Conservation (phyloP, 2,329 filamentous ascomycete species). For the Colletotrichum higginsianum region DNA sequence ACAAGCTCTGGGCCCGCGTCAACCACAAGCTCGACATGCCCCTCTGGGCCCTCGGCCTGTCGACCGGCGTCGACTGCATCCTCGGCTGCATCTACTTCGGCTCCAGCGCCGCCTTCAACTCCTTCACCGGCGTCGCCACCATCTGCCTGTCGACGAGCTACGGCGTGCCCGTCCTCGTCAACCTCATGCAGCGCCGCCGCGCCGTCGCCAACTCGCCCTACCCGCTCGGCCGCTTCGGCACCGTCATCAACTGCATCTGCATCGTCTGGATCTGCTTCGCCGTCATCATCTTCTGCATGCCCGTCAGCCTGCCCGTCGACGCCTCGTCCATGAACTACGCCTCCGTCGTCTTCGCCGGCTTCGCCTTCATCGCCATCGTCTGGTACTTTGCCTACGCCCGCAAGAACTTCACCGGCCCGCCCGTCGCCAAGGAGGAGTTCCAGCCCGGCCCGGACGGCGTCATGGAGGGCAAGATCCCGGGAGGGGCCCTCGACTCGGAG, state of each 20-base stretch:
- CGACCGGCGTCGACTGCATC: slow-evolving; percentile 77
- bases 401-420: slow-evolving; percentile 75
- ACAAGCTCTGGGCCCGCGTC: slow-evolving; percentile 76
- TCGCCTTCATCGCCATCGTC: slow-evolving; percentile 69
- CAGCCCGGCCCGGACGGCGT: slow-evolving; percentile 38
- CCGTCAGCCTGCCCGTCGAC: slow-evolving; percentile 71
- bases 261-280: slow-evolving; percentile 80
- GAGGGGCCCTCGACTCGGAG: slow-evolving; percentile 19
- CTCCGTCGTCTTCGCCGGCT: slow-evolving; percentile 75
- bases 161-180: slow-evolving; percentile 82
- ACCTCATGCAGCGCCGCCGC: slow-evolving; percentile 75
- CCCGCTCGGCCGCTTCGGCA: slow-evolving; percentile 79
- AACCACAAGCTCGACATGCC: slow-evolving; percentile 78
- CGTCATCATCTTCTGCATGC: slow-evolving; percentile 84
- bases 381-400: slow-evolving; percentile 77
- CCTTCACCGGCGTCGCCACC: slow-evolving; percentile 84
- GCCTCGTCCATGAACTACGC: slow-evolving; percentile 76
- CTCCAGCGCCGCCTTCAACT: slow-evolving; percentile 82
- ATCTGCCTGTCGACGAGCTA: slow-evolving; percentile 85
- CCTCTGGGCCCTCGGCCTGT: slow-evolving; percentile 77
- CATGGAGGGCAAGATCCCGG: slow-evolving; percentile 37
- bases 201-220: slow-evolving; percentile 77
- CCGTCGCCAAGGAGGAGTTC: slow-evolving; percentile 50
- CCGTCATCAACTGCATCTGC: slow-evolving; percentile 76
- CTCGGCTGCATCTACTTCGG: slow-evolving; percentile 87